Percentiles rank a stretch among this genome's conserved stretches.
Evolutionary conservation across 2,329 filamentous ascomycete genomes (phyloP).

Genomic region (Fonsecaea pedrosoi): DNA sequence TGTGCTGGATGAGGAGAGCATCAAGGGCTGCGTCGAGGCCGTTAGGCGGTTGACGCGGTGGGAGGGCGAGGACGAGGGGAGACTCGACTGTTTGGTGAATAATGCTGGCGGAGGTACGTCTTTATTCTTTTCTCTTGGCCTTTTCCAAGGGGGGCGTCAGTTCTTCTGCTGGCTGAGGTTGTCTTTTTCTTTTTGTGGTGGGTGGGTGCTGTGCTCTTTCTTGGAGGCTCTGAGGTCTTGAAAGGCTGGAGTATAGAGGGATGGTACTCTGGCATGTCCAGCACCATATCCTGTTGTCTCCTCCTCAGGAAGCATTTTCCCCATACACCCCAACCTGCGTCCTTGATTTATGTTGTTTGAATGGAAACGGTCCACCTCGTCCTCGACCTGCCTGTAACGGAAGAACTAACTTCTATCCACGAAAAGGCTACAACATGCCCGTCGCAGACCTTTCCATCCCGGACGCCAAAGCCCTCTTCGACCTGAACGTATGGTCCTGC

Average conservation of each 20-base stretch:
- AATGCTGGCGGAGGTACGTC: constrained; percentile 52
- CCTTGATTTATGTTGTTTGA: too few species aligned
- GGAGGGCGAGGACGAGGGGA: constrained; percentile 12
- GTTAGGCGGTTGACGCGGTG: constrained; percentile 34
- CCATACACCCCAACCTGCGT: too few species aligned
- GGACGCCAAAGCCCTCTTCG: constrained; percentile 45
- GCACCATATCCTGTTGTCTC: too few species aligned
- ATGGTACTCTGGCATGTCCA: too few species aligned
- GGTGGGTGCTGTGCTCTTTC: background rate
- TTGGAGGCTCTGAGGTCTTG: background rate
- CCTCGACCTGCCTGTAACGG: background rate
- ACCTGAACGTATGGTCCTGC: constrained; percentile 47
- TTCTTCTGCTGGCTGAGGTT: background rate
- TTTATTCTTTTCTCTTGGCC: background rate
- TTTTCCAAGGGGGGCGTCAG: background rate
- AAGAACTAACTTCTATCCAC: constrained; percentile 20
- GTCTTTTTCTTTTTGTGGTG: too few species aligned
- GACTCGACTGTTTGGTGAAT: constrained; percentile 55
- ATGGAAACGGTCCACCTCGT: too few species aligned
- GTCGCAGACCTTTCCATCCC: constrained; percentile 44
- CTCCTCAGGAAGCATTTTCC: background rate
- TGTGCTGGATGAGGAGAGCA: constrained; percentile 25
- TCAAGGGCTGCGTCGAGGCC: constrained; percentile 20
- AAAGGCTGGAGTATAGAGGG: background rate
- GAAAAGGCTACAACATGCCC: constrained; percentile 40